Conservation (phyloP, 306 rosid genomes). For the Casuarina cunninghamiana region DNA sequence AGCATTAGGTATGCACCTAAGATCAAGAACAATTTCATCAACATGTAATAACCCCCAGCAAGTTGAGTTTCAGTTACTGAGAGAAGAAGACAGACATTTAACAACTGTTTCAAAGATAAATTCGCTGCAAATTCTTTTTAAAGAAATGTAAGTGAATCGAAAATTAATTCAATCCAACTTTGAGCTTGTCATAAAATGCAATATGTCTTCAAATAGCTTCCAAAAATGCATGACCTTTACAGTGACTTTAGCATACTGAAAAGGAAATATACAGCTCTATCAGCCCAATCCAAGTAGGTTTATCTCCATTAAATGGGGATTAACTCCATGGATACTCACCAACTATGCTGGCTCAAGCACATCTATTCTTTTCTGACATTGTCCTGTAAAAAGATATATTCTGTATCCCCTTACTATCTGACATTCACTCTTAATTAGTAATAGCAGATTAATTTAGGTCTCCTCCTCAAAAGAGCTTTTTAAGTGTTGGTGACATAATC, state of each 20-base stretch:
- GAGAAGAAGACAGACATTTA: background rate
- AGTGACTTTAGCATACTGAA: background rate
- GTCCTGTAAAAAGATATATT: background rate
- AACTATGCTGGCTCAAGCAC: no score
- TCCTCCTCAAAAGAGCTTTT: background rate
- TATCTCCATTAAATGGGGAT: background rate
- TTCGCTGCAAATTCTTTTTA: background rate
- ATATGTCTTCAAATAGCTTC: background rate
- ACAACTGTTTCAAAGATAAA: background rate
- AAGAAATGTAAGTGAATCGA: background rate
- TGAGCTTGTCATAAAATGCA: background rate
- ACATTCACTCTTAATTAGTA: background rate
- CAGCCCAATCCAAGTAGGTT: background rate
- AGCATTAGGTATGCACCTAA: conserved; percentile 43
- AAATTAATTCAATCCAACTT: background rate
- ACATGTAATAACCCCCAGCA: conserved; percentile 13
- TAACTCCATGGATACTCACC: no score
- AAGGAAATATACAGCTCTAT: background rate
- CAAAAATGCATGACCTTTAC: background rate
- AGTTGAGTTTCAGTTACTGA: background rate
- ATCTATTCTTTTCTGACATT: no score
- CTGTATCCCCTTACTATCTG: background rate
- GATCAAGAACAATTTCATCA: conserved; percentile 29
- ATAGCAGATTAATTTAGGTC: background rate
- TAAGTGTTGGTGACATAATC: background rate